A percentile compares a stretch with the other conserved stretches of the same genome.
Evolutionary conservation across 805 yeast species (phyloP).

Genomic region (Yarrowia alimentaria): DNA sequence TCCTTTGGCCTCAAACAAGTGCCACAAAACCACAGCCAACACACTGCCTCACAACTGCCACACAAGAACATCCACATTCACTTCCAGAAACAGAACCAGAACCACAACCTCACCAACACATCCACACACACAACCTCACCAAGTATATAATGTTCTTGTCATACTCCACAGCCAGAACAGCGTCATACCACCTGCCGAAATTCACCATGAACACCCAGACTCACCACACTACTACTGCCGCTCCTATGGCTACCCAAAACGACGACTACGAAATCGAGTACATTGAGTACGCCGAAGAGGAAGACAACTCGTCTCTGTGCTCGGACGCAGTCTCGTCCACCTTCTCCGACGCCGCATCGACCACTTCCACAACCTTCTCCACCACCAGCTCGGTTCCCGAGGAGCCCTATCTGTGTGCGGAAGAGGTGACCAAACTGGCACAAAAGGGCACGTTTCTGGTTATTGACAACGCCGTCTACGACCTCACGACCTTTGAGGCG

Average conservation of each 20-base stretch:
- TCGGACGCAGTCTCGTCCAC: no score
- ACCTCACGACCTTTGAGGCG: neutral
- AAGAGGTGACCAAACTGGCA: constrained; percentile 1
- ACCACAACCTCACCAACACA: no score
- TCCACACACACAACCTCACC: no score
- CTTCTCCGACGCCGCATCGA: no score
- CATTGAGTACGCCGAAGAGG: constrained; percentile 11
- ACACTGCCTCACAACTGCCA: neutral
- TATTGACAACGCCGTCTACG: constrained; percentile 14
- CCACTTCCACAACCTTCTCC: neutral
- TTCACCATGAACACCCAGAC: neutral
- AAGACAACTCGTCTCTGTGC: neutral
- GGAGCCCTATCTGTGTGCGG: constrained; percentile 3
- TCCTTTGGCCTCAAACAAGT: no score
- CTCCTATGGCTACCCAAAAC: no score
- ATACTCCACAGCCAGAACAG: neutral
- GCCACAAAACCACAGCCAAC: no score
- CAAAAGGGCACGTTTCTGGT: neutral
- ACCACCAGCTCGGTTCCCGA: neutral
- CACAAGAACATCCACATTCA: no score
- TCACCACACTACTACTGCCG: constrained; percentile 2
- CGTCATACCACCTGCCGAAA: neutral
- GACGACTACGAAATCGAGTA: constrained; percentile 15
- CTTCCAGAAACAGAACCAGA: no score
- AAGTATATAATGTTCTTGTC: constrained; percentile 15